Conservation (phyloP, 2,329 filamentous ascomycete genomes). For the Beauveria medogensis region DNA sequence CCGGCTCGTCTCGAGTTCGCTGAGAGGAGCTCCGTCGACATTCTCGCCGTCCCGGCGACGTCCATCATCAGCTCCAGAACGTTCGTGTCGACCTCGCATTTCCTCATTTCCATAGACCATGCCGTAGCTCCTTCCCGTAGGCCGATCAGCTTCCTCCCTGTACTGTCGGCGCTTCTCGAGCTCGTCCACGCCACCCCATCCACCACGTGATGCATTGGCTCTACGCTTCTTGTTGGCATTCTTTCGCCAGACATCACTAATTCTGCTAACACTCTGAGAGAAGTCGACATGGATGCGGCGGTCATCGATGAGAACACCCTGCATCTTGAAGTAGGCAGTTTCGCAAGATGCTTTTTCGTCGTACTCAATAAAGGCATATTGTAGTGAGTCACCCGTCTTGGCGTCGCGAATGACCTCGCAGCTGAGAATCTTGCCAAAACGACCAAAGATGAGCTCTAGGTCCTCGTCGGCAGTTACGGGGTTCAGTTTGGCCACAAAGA, state of each 20-base stretch:
- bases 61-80: slow-evolving; percentile 23
- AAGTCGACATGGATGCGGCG: slow-evolving; percentile 98
- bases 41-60: slow-evolving; percentile 15
- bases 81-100: slow-evolving; percentile 44
- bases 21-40: background rate
- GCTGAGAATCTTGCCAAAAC: slow-evolving; percentile 88
- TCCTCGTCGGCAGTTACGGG: slow-evolving; percentile 94
- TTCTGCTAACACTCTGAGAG: slow-evolving; percentile 82
- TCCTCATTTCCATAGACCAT: slow-evolving; percentile 78
- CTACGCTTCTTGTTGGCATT: slow-evolving; percentile 74
- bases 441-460: slow-evolving; percentile 89
- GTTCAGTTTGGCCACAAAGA: slow-evolving; percentile 98
- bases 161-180: slow-evolving; percentile 91
- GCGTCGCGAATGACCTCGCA: slow-evolving; percentile 95
- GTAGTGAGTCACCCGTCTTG: slow-evolving; percentile 86
- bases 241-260: slow-evolving; percentile 84
- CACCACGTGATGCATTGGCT: slow-evolving; percentile 51
- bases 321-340: slow-evolving; percentile 97
- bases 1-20: slow-evolving; percentile 8
- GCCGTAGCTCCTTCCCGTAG: slow-evolving; percentile 48
- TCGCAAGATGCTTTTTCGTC: slow-evolving; percentile 90
- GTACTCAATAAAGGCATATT: slow-evolving; percentile 97
- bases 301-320: slow-evolving; percentile 92
- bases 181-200: slow-evolving; percentile 83
- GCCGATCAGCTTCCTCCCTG: slow-evolving; percentile 52